Evolutionary conservation across 768 basidiomycete genomes (phyloP), one percentile per base, ranked within the genome.

Genomic region (Psilocybe tampanensis): DNA sequence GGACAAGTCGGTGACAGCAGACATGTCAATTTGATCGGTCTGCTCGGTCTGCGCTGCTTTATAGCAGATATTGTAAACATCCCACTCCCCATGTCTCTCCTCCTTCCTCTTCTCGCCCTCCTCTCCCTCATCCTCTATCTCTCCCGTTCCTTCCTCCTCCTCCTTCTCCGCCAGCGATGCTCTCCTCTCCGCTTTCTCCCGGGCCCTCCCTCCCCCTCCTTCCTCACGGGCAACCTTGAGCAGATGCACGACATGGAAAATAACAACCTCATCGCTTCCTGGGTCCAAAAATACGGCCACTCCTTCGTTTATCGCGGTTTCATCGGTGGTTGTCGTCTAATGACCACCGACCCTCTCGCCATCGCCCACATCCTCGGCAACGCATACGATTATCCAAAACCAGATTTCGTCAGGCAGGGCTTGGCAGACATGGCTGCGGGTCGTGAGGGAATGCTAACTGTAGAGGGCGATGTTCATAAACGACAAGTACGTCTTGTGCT

Each of bases 301-400:
- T 79, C 77, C 3, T 58, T 83, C 41, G 74, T 65, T 55, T 82
- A 78, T 62, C 73, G 72, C 55, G 74, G 71, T 1, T 63, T 81
- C 15, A 70, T 82, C 15, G 75, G 78, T 33, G 81, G 79, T 2
- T 74, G 64, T 42, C 75, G 79, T 13, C 68, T 89, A 26, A 77
- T 79, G 66, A 87, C 86, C 0, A 68, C 76, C 41, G 90, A 91
- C 63, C 75, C 82, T 0, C 79, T 81, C 21, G 88, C 87, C 1
- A 44, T 91, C 26, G 75, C 78, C 19, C 83, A 90, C 63, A 73
- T 93, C 56, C 73, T 92, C 13, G 75, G 75, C 45, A 82, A 87
- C 57, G 72, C 72, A 24, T 68, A 78, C 24, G 69, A 75, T 44
- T 89, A 85, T 55, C 79, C 81, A 48, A 90, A 89, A 60, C 77